Evolutionary conservation across 2,329 filamentous ascomycete genomes (phyloP), one percentile per base, ranked within the genome.

Genomic region (Stachybotrys elegans): DNA sequence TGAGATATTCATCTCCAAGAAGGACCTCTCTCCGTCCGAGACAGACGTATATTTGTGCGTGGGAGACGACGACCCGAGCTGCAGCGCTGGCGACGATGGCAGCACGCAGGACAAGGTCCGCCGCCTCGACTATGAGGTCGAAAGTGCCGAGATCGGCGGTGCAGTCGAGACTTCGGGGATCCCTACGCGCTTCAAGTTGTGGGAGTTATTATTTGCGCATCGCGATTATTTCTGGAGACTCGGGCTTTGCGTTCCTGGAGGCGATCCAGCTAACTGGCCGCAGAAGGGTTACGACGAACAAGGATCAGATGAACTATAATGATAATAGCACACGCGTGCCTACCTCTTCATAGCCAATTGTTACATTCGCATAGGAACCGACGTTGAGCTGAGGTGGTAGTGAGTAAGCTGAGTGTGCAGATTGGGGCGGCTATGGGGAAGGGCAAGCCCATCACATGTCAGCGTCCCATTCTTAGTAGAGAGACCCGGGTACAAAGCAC

Each of bases 211-310:
- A 59, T 95, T 94, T 64, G 87, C 91, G 1, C 93, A 98, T 67
- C 74, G 93, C 31, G 93, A 98, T 68, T 98, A 98, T 65, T 97
- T 98, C 66, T 95, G 89, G 88, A 77, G 93, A 45, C 65, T 98
- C 43, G 93, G 93, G 0, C 69, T 97, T 23, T 98, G 93, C 67
- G 73, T 96, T 3, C 91, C 92, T 0, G 86, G 86, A 12, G 86
- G 87, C 12, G 84, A 86, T 59, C 83, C 83, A 3, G 70, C 72
- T 37, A 78, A 87, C 53, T 87, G 84, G 84, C 78, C 73, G 16
- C 68, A 76, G 48, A 70, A 74, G 37, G 63, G 59, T 46, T 73
- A 78, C 57, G 64, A 69, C 45, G 57, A 69, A 17, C 54, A 51
- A 17, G 57, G 57, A 36, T 52, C 54, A 36, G 58, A 63, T 40